Conservation (phyloP, 805 yeast species). For the Wickerhamiella siamensis region DNA sequence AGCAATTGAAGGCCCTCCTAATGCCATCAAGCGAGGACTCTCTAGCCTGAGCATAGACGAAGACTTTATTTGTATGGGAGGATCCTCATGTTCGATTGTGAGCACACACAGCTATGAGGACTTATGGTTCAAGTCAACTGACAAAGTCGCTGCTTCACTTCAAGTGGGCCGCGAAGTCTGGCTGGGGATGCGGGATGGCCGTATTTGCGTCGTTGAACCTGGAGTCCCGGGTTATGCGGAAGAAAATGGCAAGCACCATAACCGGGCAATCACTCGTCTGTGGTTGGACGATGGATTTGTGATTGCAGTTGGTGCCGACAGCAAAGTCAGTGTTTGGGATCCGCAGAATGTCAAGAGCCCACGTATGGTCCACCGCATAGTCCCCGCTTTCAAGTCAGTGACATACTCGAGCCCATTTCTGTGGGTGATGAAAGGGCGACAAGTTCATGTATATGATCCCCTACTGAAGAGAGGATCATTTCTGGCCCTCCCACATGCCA, state of each 20-base stretch:
- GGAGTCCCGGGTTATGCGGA: not conserved
- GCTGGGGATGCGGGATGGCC: constrained; percentile 3
- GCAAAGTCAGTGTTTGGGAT: constrained; percentile 26
- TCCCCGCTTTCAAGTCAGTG: constrained; percentile 19
- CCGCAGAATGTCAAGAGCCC: constrained; percentile 10
- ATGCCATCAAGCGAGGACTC: not conserved
- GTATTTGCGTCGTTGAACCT: not conserved
- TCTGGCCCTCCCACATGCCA: constrained; percentile 3
- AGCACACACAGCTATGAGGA: not conserved
- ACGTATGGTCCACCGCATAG: constrained; percentile 16
- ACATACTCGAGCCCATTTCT: constrained; percentile 16
- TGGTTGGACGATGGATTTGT: constrained; percentile 13
- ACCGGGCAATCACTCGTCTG: constrained; percentile 11
- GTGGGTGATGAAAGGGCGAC: constrained; percentile 25
- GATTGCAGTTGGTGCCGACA: constrained; percentile 28
- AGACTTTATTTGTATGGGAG: not conserved
- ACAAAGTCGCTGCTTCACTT: not conserved
- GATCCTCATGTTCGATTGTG: not conserved
- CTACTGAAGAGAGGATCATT: constrained; percentile 19
- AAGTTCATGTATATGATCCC: constrained; percentile 24
- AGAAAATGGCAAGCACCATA: constrained; percentile 5
- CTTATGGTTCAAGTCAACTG: not conserved
- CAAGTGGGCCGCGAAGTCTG: not conserved
- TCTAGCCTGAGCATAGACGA: not conserved
- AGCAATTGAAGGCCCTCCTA: not conserved